phyloP scores from a whole-genome alignment of 352 stramenopile genomes.

The Aphanomyces euteiches region DNA sequence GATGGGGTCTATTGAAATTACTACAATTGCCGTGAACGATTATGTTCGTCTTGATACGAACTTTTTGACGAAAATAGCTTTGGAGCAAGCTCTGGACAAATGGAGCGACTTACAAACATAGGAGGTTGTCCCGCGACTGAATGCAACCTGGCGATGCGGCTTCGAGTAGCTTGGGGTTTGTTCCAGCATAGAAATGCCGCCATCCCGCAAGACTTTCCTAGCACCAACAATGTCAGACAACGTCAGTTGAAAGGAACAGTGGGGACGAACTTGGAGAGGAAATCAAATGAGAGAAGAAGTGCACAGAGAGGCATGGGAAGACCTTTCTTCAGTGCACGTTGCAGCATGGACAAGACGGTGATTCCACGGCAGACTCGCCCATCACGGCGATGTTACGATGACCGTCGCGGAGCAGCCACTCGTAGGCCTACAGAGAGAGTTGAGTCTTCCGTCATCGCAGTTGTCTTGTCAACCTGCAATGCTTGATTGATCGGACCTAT shows the following conservation, averaged over 20 bases:
- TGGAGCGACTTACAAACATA: neutral
- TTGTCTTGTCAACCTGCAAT: neutral
- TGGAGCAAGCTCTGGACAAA: neutral
- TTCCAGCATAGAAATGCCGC: neutral
- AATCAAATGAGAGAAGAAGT: neutral
- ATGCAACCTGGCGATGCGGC: neutral
- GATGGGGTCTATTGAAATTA: neutral
- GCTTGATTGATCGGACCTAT: neutral
- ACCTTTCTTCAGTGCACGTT: neutral
- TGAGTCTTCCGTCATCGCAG: neutral
- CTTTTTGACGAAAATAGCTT: too few species aligned
- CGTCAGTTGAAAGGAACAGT: neutral
- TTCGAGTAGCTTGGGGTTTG: neutral
- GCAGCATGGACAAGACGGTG: neutral
- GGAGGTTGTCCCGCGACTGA: neutral
- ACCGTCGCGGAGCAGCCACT: neutral
- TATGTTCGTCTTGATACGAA: neutral
- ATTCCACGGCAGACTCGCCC: neutral
- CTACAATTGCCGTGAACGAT: neutral
- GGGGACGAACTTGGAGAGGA: neutral
- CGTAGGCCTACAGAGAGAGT: neutral
- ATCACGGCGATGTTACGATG: neutral
- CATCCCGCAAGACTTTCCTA: neutral
- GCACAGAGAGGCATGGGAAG: neutral
- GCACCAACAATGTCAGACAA: neutral